A percentile compares a stretch with the other conserved stretches of the same genome.
These are phyloP conservation scores for Kingdonia uniflora DNA, from an alignment of 164 flowering plant genomes.

Conservation along the genomic window DNA sequence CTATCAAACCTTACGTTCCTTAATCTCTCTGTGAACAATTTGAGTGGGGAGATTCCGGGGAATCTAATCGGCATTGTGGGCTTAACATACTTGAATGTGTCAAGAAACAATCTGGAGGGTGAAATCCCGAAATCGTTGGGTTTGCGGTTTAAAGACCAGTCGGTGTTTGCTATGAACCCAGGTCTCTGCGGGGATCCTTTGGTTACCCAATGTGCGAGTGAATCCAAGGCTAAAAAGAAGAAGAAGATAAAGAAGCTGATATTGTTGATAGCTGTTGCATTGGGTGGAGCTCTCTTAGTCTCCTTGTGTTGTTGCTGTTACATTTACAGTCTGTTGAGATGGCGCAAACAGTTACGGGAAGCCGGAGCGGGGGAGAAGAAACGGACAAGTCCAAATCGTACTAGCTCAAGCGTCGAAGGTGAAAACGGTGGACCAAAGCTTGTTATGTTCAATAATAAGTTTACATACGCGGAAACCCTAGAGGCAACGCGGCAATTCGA, in stretches of 20 bases:
- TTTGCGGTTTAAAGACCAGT: slow-evolving; percentile 44
- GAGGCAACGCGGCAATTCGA: slow-evolving; percentile 87
- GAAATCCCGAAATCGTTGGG: slow-evolving; percentile 58
- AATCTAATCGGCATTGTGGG: slow-evolving; percentile 21
- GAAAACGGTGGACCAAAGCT: slow-evolving; percentile 66
- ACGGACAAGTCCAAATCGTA: slow-evolving; percentile 39
- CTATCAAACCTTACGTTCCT: slow-evolving; percentile 25
- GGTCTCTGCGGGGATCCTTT: slow-evolving; percentile 68
- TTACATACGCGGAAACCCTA: slow-evolving; percentile 60
- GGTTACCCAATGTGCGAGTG: slow-evolving; percentile 28
- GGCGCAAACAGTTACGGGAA: slow-evolving; percentile 47
- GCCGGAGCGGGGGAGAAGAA: slow-evolving; percentile 59
- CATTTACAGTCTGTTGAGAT: slow-evolving; percentile 38
- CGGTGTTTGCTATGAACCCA: slow-evolving; percentile 39
- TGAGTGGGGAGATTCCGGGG: slow-evolving; percentile 42
- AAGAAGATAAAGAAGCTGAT: slow-evolving; percentile 42
- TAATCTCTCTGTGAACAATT: slow-evolving; percentile 42
- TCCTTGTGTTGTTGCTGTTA: slow-evolving; percentile 57
- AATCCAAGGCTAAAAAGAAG: slow-evolving; percentile 8
- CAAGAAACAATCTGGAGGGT: slow-evolving; percentile 39
- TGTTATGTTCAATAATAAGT: slow-evolving; percentile 70
- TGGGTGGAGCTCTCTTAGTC: slow-evolving; percentile 34
- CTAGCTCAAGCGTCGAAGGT: slow-evolving; percentile 46
- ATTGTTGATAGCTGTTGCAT: slow-evolving; percentile 34
- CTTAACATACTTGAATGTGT: slow-evolving; percentile 35